Conservation (phyloP, 495 filamentous ascomycete genomes). For the Penicillium cinerascens region DNA sequence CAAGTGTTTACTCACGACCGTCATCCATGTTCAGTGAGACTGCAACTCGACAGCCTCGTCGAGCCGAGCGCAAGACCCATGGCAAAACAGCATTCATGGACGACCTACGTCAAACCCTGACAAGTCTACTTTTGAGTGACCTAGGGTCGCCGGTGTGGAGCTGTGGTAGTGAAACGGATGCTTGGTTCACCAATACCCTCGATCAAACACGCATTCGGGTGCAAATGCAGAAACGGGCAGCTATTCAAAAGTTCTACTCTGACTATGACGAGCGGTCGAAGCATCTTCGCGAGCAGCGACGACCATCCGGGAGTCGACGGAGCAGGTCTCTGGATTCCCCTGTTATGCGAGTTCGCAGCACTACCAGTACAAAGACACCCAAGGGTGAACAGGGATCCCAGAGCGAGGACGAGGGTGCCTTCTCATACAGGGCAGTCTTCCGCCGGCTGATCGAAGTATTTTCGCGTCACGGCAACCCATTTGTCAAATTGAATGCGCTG, state of each 20-base stretch:
- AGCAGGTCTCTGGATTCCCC: slow-evolving; percentile 34
- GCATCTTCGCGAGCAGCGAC: slow-evolving; percentile 23
- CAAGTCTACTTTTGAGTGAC: slow-evolving; percentile 84
- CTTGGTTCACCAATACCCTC: slow-evolving; percentile 75
- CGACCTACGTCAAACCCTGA: slow-evolving; percentile 73
- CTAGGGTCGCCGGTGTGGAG: slow-evolving; percentile 80
- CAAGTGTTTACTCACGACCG: slow-evolving; percentile 48
- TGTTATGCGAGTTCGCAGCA: not conserved
- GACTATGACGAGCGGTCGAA: slow-evolving; percentile 37
- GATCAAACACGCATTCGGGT: slow-evolving; percentile 74
- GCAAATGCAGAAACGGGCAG: slow-evolving; percentile 61
- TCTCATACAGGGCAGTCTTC: slow-evolving; percentile 73
- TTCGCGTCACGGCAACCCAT: slow-evolving; percentile 85
- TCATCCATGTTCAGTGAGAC: slow-evolving; percentile 46
- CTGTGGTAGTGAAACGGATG: slow-evolving; percentile 85
- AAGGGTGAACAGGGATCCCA: not conserved
- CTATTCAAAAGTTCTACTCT: slow-evolving; percentile 45
- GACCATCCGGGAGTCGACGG: slow-evolving; percentile 22
- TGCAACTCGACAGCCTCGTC: slow-evolving; percentile 30
- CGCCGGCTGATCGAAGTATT: slow-evolving; percentile 78
- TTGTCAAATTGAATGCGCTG: slow-evolving; percentile 77
- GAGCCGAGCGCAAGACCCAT: slow-evolving; percentile 36
- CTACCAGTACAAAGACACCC: not conserved
- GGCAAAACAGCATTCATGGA: slow-evolving; percentile 66
- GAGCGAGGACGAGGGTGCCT: slow-evolving; percentile 33